Base-by-base conservation (phyloP, 179 eudicot genomes). In the Amaranthus tricolor region DNA sequence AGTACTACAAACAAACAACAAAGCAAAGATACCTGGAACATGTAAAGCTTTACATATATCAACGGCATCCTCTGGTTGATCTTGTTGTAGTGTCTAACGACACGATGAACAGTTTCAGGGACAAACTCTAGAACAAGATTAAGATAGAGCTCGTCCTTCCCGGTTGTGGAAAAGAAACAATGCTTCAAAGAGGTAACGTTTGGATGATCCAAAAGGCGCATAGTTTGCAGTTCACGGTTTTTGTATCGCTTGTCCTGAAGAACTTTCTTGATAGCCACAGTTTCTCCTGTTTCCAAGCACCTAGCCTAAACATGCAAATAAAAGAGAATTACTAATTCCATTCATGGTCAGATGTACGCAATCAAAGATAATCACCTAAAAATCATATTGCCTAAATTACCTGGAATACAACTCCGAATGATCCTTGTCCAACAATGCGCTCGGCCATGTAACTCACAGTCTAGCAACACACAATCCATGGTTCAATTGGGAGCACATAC, bases 171-270 rank as follows among this genome's bases (percentile, higher is more conserved):
- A 71, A 85, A 89, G 91, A 91, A 91, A 74, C 90, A 91, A 56
- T 87, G 93, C 80, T 84, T 87, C 76, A 89, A 69, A 43, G 84
- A 78, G 20, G 85, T 87, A 24, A 89, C 88, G 56, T 89, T 89
- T 12, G 96, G 91, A 62, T 91, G 96, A 66, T 89, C 91, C 15
- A 91, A 76, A 19, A 86, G 81, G 57, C 91, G 90, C 93, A 90
- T 86, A 6, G 88, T 89, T 78, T 89, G 96, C 66, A 91, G 83
- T 80, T 91, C 96, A 53, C 93, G 76, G 79, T 91, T 91, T 83
- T 89, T 91, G 88, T 89, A 91, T 72, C 96, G 78, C 87, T 89
- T 91, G 82, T 91, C 93, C 57, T 91, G 93, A 54, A 91, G 88
- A 66, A 89, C 93, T 84, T 91, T 91, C 76, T 91, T 91, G 19